These are phyloP conservation scores for Phytophthora boehmeriae DNA, from an alignment of 352 stramenopile species.

Conservation along the genomic window DNA sequence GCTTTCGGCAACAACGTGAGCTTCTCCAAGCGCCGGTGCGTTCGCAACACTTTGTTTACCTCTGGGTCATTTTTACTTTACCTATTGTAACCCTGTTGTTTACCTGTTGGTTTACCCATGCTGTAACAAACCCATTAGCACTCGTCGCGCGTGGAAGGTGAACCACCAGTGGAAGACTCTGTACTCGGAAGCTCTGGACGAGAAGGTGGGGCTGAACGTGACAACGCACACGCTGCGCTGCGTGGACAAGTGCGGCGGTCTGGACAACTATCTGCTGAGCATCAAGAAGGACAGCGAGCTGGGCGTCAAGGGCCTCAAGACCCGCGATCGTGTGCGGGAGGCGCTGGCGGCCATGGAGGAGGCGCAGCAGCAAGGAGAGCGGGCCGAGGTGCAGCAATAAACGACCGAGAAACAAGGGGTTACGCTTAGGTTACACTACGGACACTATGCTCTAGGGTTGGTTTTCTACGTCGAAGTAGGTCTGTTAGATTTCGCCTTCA, in stretches of 20 bases:
- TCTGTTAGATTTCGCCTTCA: constrained; percentile 43
- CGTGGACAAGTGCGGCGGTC: constrained; percentile 93
- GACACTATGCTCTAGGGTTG: too few relatives aligned
- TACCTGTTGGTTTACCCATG: not conserved
- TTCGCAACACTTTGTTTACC: constrained; percentile 8
- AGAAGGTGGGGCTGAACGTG: constrained; percentile 93
- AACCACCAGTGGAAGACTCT: constrained; percentile 92
- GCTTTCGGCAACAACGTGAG: constrained; percentile 94
- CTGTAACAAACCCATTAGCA: constrained; percentile 39
- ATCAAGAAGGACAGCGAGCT: constrained; percentile 86
- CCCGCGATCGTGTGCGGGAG: constrained; percentile 62
- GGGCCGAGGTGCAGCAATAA: not conserved
- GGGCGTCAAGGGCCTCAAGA: constrained; percentile 67
- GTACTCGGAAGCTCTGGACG: constrained; percentile 92
- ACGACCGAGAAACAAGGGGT: constrained; percentile 1
- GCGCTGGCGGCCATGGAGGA: constrained; percentile 38
- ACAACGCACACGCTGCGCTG: constrained; percentile 92
- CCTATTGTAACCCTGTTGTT: not conserved
- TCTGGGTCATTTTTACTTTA: not conserved
- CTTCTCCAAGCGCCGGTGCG: constrained; percentile 91
- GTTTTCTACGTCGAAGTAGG: too few relatives aligned
- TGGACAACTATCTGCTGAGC: constrained; percentile 95
- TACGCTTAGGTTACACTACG: not conserved
- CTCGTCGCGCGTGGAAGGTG: constrained; percentile 92
- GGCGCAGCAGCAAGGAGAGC: not conserved